Conservation (phyloP, 139 green algal species). For the Axilococcus clingmanii region DNA sequence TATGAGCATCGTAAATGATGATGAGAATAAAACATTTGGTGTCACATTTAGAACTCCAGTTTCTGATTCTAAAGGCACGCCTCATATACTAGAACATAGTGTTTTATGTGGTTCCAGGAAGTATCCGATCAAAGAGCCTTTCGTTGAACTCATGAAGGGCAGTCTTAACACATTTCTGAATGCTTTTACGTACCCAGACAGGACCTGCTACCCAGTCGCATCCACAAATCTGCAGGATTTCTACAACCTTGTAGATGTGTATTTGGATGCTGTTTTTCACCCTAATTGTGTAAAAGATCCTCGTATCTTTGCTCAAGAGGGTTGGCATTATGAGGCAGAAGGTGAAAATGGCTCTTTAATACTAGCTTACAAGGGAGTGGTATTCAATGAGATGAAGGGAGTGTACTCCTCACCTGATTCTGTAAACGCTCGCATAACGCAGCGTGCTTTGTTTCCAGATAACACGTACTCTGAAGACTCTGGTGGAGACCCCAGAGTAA, state of each 20-base stretch:
- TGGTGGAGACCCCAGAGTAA: slow-evolving; percentile 83
- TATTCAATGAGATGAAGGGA: slow-evolving; percentile 99
- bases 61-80: slow-evolving; percentile 75
- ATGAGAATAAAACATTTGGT: slow-evolving; percentile 99
- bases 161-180: slow-evolving; percentile 98
- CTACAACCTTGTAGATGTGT: slow-evolving; percentile 99
- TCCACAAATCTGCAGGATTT: slow-evolving; percentile 87
- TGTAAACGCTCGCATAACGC: slow-evolving; percentile 65
- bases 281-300: slow-evolving; percentile 79
- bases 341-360: slow-evolving; percentile 51
- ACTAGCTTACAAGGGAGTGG: slow-evolving; percentile 85
- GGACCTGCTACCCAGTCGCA: slow-evolving; percentile 97
- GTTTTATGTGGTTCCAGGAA: slow-evolving; percentile 91
- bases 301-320: slow-evolving; percentile 87
- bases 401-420: slow-evolving; percentile 95
- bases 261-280: slow-evolving; percentile 96
- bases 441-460: slow-evolving; percentile 76
- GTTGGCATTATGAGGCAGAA: slow-evolving; percentile 83
- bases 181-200: slow-evolving; percentile 98
- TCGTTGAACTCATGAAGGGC: slow-evolving; percentile 97
- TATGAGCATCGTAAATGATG: slow-evolving; percentile 84
- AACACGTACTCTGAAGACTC: slow-evolving; percentile 86
- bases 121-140: slow-evolving; percentile 86
- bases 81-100: slow-evolving; percentile 97
- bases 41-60: slow-evolving; percentile 91